Evolutionary conservation across 495 filamentous ascomycete genomes (phyloP), one percentile per base, ranked within the genome.

Genomic region (Penicillium odoratum): DNA sequence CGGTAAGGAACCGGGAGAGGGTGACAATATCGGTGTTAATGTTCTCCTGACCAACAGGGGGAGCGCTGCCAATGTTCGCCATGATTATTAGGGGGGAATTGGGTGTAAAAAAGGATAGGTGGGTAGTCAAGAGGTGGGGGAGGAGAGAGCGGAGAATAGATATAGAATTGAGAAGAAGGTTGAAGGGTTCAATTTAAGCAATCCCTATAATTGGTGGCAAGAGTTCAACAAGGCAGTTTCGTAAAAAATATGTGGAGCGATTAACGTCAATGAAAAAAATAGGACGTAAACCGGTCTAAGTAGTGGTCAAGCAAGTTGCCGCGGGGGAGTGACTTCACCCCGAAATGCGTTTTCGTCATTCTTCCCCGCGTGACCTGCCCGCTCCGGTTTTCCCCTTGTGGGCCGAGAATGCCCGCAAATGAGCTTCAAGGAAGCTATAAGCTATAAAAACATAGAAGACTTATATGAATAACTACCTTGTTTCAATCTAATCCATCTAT

Each of bases 21-120:
- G 94, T 98, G 65, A 98, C 81, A 61, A 98, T 97, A 66, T 97
- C 85, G 40, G 90, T 96, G 81, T 98, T 96, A 74, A 98, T 84
- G 68, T 89, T 86, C 78, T 95, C 84, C 56, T 86, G 77, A 30
- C 82, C 81, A 11, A 78, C 75, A 51, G 73, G 70, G 47, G 73
- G 59, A 53, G 67, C 62, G 65, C 71, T 76, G 5, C 15, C 13
- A 13, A 5, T 33, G 55, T 60, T 42, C 51, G 74, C 55, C 70
- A 77, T 81, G 57, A 48, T 75, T 68, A 61, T 53, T 40, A 15
- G 46, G 13, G 25, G 25, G 34, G 31, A 40, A 36, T 48, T 56
- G 44, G 29, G 29, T n/a, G 34, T 18, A 38, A 5, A 36, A 46
- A 26, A 21, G 38, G 28, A 47, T 47, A 47, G 25, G 28, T 6